Base-by-base conservation (phyloP, 148 eudicot species). In the Limonium bicolor region DNA sequence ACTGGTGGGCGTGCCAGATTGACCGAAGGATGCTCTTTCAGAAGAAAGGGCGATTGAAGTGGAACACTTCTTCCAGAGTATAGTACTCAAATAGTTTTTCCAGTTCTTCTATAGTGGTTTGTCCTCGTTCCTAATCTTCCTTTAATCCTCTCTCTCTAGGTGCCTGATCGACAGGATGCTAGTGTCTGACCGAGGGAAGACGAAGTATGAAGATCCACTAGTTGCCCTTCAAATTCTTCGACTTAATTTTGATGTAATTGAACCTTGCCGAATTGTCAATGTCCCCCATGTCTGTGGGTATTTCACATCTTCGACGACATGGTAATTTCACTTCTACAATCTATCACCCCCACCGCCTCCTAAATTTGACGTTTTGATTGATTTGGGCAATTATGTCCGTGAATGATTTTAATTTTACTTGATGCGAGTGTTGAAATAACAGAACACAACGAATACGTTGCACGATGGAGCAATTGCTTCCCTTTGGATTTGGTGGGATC, bases 401-500 rank as follows among this genome's bases (percentile, higher is more conserved):
- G n/a, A n/a, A 17, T 18, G 15, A 25, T 25, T 11, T 30, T 49
- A 11, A 9, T 14, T 2, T 43, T 6, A 24, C 27, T 24, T 43
- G 48, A 26, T 18, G 20, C 5, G 25, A 19, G 2, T 40, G 45
- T 14, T 55, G 52, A 41, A 3, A 17, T 37, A 41, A 38, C 27
- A 86, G 94, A 79, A 82, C 47, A 63, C 73, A 1, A 90, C 66
- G 16, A 77, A 87, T 56, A 66, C 76, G 6, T 43, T 87, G 39
- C 94, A 87, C 37, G 90, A 90, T 4, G 90, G 94, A 16, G 94
- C 88, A n/a, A 78, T 79, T 17, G 94, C 94, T 15, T 58, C 90
- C 10, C 60, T 87, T 35, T 82, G 38, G 90, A 82, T 51, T 21
- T 82, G 35, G 56, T 87, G 25, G 94, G 94, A 2, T 79, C 96